phyloP scores from a whole-genome alignment of 345 rosid genomes.

The Linum trigynum region DNA sequence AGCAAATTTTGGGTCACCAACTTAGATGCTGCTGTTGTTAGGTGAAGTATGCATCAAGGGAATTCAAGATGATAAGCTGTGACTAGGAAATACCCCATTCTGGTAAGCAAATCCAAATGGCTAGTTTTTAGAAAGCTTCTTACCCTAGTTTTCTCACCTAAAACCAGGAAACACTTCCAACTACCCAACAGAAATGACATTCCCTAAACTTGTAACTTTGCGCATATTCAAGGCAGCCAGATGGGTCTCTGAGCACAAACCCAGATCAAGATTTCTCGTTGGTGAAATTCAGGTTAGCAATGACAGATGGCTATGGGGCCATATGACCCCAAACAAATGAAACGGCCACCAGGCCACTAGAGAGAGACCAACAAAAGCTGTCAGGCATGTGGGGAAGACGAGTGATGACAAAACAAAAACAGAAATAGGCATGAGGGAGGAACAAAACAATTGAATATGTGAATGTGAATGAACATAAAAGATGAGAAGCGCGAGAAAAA shows the following conservation, averaged over 20 bases:
- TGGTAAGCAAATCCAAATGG: background rate
- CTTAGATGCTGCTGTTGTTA: background rate
- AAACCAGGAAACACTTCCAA: background rate
- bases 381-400: conserved; percentile 35
- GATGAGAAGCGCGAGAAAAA: conserved; percentile 2
- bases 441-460: conserved; percentile 4
- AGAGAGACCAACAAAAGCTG: conserved; percentile 24
- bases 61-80: no score
- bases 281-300: conserved; percentile 19
- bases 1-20: background rate
- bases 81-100: background rate
- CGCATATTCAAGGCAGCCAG: background rate
- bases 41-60: background rate
- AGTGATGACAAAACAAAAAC: conserved; percentile 8
- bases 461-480: background rate
- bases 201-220: background rate
- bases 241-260: background rate
- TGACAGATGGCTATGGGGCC: background rate
- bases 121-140: background rate
- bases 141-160: background rate
- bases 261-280: conserved; percentile 11
- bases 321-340: background rate
- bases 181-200: background rate
- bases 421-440: conserved; percentile 9
- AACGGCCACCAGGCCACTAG: conserved; percentile 11